Percentiles rank a stretch among this genome's conserved stretches.
Conservation (phyloP, 176 grass and related monocot species). For the Thinopyrum elongatum region DNA sequence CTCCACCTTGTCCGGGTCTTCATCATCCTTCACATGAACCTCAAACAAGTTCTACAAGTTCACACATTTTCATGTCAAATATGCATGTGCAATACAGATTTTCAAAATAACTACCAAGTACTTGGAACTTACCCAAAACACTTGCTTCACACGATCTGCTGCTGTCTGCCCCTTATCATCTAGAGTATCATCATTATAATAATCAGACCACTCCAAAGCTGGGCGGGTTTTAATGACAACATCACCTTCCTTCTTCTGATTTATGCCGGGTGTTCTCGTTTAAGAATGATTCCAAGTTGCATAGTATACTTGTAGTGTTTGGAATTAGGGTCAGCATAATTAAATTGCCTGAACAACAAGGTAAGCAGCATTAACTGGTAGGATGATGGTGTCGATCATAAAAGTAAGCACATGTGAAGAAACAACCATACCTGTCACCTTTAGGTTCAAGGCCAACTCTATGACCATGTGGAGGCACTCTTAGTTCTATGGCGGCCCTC, state of each 20-base stretch:
- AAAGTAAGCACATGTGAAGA: not conserved
- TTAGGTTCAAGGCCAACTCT: not conserved
- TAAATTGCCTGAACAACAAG: not conserved
- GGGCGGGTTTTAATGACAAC: not conserved
- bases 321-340: not conserved
- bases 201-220: not conserved
- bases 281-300: not conserved
- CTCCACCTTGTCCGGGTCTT: not conserved
- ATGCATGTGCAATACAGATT: not conserved
- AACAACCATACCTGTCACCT: not conserved
- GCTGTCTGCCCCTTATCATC: not conserved
- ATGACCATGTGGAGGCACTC: not conserved
- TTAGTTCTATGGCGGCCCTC: not conserved
- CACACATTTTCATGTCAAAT: not conserved
- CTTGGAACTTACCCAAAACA: not conserved
- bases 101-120: not conserved
- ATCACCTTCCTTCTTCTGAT: not conserved
- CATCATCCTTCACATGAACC: not conserved
- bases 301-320: not conserved
- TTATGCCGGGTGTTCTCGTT: not conserved
- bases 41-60: not conserved
- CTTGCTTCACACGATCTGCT: not conserved
- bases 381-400: no score
- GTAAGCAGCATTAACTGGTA: not conserved
- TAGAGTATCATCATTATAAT: not conserved